These are phyloP conservation scores for Thielaviopsis populi DNA, from an alignment of 2,329 filamentous ascomycete species.

Conservation along the genomic window DNA sequence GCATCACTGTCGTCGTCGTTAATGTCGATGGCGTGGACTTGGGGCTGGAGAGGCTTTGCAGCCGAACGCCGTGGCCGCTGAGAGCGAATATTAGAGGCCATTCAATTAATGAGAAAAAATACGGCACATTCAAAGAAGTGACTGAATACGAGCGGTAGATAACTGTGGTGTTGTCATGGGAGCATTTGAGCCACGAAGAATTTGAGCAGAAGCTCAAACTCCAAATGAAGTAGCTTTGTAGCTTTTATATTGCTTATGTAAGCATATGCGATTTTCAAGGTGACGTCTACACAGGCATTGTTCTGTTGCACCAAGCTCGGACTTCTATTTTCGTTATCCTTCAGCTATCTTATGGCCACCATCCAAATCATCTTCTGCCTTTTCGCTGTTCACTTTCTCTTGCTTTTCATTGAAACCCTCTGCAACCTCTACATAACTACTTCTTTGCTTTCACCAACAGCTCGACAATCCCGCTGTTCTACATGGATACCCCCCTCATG, in stretches of 20 bases:
- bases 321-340: too few relatives aligned
- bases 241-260: background rate
- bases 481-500: constrained; percentile 17
- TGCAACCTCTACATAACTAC: background rate
- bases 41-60: background rate
- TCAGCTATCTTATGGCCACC: too few relatives aligned
- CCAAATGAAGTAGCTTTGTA: background rate
- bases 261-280: background rate
- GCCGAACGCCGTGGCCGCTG: constrained; percentile 9
- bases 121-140: background rate
- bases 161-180: background rate
- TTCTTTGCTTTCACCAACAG: background rate
- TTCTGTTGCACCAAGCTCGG: background rate
- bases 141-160: background rate
- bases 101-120: background rate
- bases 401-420: background rate
- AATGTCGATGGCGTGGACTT: background rate
- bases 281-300: background rate
- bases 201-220: background rate
- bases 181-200: background rate
- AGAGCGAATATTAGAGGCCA: background rate
- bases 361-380: too few relatives aligned
- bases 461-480: background rate
- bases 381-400: too few relatives aligned
- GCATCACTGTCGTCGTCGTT: constrained; percentile 22